Evolutionary conservation across 805 yeast genomes (phyloP).

Genomic region (Yamadazyma tumulicola): DNA sequence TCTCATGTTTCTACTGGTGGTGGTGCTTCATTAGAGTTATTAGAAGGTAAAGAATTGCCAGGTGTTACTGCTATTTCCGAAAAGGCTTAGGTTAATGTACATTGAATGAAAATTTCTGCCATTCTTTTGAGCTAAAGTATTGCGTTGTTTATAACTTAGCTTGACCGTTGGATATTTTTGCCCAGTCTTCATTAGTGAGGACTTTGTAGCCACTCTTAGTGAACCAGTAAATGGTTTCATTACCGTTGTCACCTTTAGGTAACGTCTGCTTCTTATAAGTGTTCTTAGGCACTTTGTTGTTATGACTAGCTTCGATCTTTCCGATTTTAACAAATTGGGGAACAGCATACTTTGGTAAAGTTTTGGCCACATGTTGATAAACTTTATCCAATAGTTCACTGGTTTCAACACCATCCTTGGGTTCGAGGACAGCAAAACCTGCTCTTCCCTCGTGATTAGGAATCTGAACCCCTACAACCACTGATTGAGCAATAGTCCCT

Average conservation of each 20-base stretch:
- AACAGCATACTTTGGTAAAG: constrained; percentile 79
- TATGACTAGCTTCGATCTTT: constrained; percentile 65
- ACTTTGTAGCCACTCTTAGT: constrained; percentile 52
- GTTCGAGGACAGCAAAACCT: constrained; percentile 78
- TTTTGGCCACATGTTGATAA: constrained; percentile 24
- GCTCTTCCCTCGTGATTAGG: constrained; percentile 93
- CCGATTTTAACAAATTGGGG: constrained; percentile 75
- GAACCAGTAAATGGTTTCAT: constrained; percentile 70
- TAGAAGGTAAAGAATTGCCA: constrained; percentile 98
- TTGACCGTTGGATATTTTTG: constrained; percentile 30
- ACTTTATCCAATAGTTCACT: constrained; percentile 27
- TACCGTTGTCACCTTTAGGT: constrained; percentile 62
- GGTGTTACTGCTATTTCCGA: constrained; percentile 93
- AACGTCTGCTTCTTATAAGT: constrained; percentile 62
- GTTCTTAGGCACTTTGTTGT: constrained; percentile 77
- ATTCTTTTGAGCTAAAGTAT: background rate
- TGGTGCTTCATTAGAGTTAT: constrained; percentile 98
- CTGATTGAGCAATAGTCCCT: constrained; percentile 54
- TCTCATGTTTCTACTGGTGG: constrained; percentile 99
- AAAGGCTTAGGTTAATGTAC: constrained; percentile 33
- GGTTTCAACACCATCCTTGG: constrained; percentile 32
- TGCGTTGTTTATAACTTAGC: constrained; percentile 28
- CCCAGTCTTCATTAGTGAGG: constrained; percentile 60
- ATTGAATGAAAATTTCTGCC: background rate
- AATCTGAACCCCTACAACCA: constrained; percentile 83